Base-by-base conservation (phyloP, 352 stramenopile genomes). In the Phytophthora ohioensis region DNA sequence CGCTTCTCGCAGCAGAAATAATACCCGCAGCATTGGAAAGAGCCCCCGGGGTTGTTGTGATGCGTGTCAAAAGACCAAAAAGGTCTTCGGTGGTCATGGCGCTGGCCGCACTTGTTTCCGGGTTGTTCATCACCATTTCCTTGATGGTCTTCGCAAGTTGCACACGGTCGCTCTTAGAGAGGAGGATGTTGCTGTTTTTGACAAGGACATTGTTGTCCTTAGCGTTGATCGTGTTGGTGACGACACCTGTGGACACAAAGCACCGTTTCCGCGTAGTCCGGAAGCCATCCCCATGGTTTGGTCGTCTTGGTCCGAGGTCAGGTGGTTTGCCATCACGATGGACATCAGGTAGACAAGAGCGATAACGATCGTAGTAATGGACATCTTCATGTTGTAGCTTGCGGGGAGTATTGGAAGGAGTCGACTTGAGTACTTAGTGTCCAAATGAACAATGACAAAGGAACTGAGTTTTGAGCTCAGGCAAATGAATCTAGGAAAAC, bases 401-500 rank as follows among this genome's bases (percentile, higher is more conserved):
- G 46, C 7, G 42, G 39, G 60, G n/a, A 8, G 15, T 47, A 47
- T 6, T 54, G 27, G 17, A 30, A 30, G 12, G 5, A 30, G 36
- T 12, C 32, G 46, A 54, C 45, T 76, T 73, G 36, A 64, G 64
- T 49, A 21, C 36, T 60, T 54, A 43, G 31, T 45, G 52, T 65
- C 55, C 57, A 67, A 64, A 41, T 32, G 55, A 64, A 78, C 70
- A 78, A 67, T 74, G 58, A 47, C 47, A 54, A n/a, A 17, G 21
- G 17, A 49, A 15, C 21, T 27, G 21, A 27, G 21, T 27, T 27
- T 27, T 27, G 21, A 27, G 21, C 21, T 27, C 21, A 2, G 21
- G 21, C 21, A 27, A 27, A 27, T 27, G 21, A 27, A 27, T 49
- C 46, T 9, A 46, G 8, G n/a, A 45, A 31, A 64, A n/a, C 32